Base-by-base conservation (phyloP, 495 filamentous ascomycete species). In the Hypoxylon trugodes region DNA sequence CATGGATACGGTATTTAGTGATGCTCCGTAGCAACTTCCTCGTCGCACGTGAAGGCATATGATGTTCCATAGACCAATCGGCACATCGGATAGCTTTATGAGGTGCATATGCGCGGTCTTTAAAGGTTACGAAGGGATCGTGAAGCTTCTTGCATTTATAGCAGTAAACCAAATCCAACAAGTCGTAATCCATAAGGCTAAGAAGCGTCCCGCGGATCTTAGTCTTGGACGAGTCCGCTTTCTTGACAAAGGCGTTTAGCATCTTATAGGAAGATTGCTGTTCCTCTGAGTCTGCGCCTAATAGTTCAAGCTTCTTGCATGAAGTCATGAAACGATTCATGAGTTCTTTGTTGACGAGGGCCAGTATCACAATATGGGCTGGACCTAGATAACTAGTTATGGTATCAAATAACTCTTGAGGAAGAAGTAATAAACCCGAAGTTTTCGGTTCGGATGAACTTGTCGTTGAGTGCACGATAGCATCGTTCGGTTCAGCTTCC, bases 261-360 rank as follows among this genome's bases (percentile, higher is more conserved):
- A 37, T 25, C 10, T 28, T 38, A 28, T 59, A 62, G 7, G 49
- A 37, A 4, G 52, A 10, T n/a, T 38, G 24, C 9, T 61, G 52
- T n/a, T n/a, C n/a, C n/a, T n/a, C n/a, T n/a, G n/a, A n/a, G 9
- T 42, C 36, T 4, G 58, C 19, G 5, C 10, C 45, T 3, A 46
- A 1, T 2, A 52, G 33, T 3, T 52, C 40, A 25, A 43, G 30
- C 24, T 2, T 28, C 12, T 6, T 6, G 15, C 46, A 57, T 12
- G 59, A 67, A 16, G 25, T 35, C 48, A 64, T 49, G 26, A 68
- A 68, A 13, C 65, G 59, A 2, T 16, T 6, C 47, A 68, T 49
- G 6, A 68, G 53, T 37, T 68, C 65, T 41, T 68, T 68, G 42
- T 68, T 68, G 22, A 64, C 48, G n/a, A 68, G 65, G 4, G 65